Percentiles rank a stretch among this genome's conserved stretches.
Conservation (phyloP, 257 asterid species). For the Sherardia arvensis region DNA sequence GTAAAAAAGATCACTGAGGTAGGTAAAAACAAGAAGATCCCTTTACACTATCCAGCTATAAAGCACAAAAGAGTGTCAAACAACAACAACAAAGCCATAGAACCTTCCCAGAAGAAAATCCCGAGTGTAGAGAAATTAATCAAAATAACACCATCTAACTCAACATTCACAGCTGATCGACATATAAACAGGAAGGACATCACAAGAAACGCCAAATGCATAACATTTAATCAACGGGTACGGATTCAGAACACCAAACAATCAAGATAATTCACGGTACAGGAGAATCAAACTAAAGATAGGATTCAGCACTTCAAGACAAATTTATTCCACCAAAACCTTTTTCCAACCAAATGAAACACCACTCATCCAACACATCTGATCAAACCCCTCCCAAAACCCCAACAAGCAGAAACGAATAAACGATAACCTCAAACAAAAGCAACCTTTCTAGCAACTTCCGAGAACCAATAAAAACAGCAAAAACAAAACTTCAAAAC, state of each 20-base stretch:
- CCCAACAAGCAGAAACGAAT: not conserved
- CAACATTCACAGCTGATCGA: not conserved
- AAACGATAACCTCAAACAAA: not conserved
- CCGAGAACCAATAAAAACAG: not conserved
- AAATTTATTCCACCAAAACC: not conserved
- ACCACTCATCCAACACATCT: not conserved
- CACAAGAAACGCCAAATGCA: not conserved
- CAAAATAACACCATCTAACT: not conserved
- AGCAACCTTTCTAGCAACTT: not conserved
- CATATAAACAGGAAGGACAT: not conserved
- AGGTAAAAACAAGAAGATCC: not conserved
- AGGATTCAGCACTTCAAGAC: not conserved
- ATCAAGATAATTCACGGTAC: not conserved
- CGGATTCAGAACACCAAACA: not conserved
- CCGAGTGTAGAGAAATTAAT: not conserved
- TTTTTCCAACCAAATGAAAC: not conserved
- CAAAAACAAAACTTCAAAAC: not conserved
- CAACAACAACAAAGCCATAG: not conserved
- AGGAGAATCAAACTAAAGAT: not conserved
- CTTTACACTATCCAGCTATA: not conserved
- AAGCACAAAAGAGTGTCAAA: not conserved
- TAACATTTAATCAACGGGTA: not conserved
- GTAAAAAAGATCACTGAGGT: not conserved
- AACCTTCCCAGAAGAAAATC: not conserved
- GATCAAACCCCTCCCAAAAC: slow-evolving; percentile 1